These are phyloP conservation scores for Lathyrus tuberosus DNA, from an alignment of 306 rosid genomes.

Conservation along the genomic window DNA sequence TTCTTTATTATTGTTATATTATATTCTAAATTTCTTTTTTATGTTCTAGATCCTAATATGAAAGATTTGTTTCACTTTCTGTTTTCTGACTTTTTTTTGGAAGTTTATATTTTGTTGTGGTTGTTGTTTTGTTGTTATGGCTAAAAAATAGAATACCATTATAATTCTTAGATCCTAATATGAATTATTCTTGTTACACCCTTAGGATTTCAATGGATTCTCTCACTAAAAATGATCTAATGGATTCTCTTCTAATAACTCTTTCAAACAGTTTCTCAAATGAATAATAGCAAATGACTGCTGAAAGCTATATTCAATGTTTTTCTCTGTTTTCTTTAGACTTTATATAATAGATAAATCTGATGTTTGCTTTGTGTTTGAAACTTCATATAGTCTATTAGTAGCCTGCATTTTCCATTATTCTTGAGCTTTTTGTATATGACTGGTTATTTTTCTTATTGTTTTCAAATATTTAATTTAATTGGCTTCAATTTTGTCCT, in stretches of 20 bases:
- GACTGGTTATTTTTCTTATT: constrained; percentile 9
- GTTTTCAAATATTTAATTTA: not conserved
- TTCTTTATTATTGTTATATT: too few relatives aligned
- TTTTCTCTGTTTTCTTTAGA: not conserved
- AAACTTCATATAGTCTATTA: constrained; percentile 12
- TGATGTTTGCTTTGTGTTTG: constrained; percentile 12
- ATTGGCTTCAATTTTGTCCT: constrained; percentile 32
- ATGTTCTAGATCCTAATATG: too few relatives aligned
- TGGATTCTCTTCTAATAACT: not conserved
- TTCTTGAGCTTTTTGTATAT: constrained; percentile 10
- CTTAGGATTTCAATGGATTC: constrained; percentile 6
- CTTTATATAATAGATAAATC: constrained; percentile 1
- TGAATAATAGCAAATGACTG: constrained; percentile 1
- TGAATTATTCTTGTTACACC: too few relatives aligned
- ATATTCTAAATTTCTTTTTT: too few relatives aligned
- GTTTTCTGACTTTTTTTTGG: too few relatives aligned
- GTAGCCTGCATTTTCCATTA: constrained; percentile 17
- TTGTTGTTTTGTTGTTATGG: too few relatives aligned
- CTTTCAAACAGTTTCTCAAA: not conserved
- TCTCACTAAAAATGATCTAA: constrained; percentile 1
- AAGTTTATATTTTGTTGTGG: too few relatives aligned
- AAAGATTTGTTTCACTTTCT: too few relatives aligned
- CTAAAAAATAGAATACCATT: too few relatives aligned
- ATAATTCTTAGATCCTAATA: too few relatives aligned
- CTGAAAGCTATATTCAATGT: not conserved